Conservation (phyloP, 75 land plant species). For the Cupressus sempervirens region DNA sequence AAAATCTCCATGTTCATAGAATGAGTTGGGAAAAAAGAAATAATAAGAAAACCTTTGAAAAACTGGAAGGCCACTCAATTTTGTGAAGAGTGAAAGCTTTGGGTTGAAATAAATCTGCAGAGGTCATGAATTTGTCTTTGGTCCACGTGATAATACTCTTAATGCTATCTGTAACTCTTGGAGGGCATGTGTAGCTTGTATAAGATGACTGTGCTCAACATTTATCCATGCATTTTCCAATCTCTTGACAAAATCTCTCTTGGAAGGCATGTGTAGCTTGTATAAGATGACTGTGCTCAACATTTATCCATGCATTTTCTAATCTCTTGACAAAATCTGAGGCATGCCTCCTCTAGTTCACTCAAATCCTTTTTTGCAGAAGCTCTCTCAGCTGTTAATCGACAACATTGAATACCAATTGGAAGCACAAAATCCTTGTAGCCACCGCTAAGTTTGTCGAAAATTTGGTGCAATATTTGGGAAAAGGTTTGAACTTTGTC, state of each 20-base stretch:
- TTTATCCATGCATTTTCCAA: no score
- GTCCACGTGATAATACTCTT: constrained; percentile 11
- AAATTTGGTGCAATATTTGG: constrained; percentile 20
- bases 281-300: constrained; percentile 36
- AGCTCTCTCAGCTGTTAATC: constrained; percentile 20
- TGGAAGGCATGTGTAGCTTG: constrained; percentile 41
- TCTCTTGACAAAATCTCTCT: no score
- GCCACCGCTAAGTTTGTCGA: constrained; percentile 13
- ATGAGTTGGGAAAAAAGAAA: no score
- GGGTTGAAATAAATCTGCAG: constrained; percentile 23
- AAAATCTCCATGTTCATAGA: no score
- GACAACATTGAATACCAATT: constrained; percentile 33
- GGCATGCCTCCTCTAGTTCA: constrained; percentile 46
- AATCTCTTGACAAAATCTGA: constrained; percentile 30
- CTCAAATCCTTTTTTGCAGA: constrained; percentile 26
- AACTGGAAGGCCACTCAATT: no score
- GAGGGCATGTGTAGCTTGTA: no score
- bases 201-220: no score
- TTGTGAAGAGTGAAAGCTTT: no score
- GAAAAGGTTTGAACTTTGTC: constrained; percentile 26
- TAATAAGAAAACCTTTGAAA: no score
- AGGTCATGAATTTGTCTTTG: constrained; percentile 12
- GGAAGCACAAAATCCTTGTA: constrained; percentile 11
- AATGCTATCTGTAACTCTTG: constrained; percentile 31
- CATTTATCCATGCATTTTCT: constrained; percentile 22